Percentiles rank a stretch among this genome's conserved stretches.
Evolutionary conservation across 441 rosid species (phyloP).

Genomic region (Raphanus hybrid): DNA sequence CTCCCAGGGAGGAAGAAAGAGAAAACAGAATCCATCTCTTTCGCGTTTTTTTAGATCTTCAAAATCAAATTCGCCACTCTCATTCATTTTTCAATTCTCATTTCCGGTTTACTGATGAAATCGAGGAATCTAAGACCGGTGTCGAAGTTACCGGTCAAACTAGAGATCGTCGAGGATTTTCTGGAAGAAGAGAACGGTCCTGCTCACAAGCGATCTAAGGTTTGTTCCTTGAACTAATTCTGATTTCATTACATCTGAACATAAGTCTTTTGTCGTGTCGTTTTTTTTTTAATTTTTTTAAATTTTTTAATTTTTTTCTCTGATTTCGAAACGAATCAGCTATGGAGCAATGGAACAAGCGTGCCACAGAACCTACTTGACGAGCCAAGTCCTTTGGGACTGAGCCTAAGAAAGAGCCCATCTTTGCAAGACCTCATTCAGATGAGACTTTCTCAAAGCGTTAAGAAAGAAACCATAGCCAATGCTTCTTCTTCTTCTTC

Average conservation of each 20-base stretch:
- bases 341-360: conserved; percentile 67
- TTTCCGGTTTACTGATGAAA: conserved; percentile 50
- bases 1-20: neutral
- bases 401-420: conserved; percentile 82
- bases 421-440: conserved; percentile 88
- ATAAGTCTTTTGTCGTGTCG: neutral
- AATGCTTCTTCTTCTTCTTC: conserved; percentile 15
- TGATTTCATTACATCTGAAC: neutral
- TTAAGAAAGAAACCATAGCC: conserved; percentile 55
- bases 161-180: conserved; percentile 72
- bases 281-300: neutral
- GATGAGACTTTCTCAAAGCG: conserved; percentile 78
- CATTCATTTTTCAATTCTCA: neutral
- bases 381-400: conserved; percentile 91
- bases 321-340: conserved; percentile 10
- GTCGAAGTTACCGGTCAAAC: conserved; percentile 60
- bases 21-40: neutral
- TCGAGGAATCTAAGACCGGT: conserved; percentile 49
- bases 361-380: conserved; percentile 66
- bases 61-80: conserved; percentile 25
- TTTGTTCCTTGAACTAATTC: conserved; percentile 19
- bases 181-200: conserved; percentile 72
- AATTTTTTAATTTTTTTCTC: neutral
- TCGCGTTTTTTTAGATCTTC: conserved; percentile 32
- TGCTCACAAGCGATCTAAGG: conserved; percentile 62